These are phyloP conservation scores for Phytophthora foliorum DNA, from an alignment of 352 stramenopile genomes.

Conservation along the genomic window DNA sequence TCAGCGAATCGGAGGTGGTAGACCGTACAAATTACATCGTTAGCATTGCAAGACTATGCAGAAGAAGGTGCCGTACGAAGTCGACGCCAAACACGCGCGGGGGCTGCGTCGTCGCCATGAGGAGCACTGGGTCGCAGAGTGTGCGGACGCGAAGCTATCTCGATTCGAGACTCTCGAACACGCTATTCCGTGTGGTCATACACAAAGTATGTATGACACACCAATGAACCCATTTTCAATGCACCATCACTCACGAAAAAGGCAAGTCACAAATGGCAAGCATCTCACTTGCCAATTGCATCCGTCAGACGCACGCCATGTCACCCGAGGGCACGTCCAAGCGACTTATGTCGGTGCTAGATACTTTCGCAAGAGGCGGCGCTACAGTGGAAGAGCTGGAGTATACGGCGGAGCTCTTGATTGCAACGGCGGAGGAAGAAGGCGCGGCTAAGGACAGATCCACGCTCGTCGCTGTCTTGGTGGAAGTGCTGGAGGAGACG, in stretches of 20 bases:
- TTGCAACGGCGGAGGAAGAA: constrained; percentile 57
- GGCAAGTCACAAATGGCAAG: too few species aligned
- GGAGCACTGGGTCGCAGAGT: constrained; percentile 23
- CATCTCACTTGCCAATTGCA: constrained; percentile 26
- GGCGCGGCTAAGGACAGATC: constrained; percentile 10
- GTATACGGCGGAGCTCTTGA: constrained; percentile 73
- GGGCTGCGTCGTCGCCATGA: constrained; percentile 38
- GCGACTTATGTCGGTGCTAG: constrained; percentile 35
- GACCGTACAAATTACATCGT: neutral
- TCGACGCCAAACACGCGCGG: constrained; percentile 80
- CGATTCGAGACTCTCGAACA: too few species aligned
- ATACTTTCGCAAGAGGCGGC: constrained; percentile 22
- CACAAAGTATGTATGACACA: constrained; percentile 3
- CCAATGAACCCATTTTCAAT: constrained; percentile 3
- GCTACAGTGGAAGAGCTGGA: constrained; percentile 57
- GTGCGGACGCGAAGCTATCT: too few species aligned
- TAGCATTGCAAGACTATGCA: neutral
- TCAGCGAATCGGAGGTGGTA: constrained; percentile 8
- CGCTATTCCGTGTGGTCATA: constrained; percentile 21
- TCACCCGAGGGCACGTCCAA: constrained; percentile 23
- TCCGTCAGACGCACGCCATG: constrained; percentile 17
- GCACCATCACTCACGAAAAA: constrained; percentile 37
- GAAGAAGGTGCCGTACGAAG: constrained; percentile 60
- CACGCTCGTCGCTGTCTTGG: constrained; percentile 38
- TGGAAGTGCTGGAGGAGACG: constrained; percentile 57